A percentile compares a stretch with the other conserved stretches of the same genome.
Evolutionary conservation across 495 filamentous ascomycete genomes (phyloP).

Genomic region (Neurospora sp.): DNA sequence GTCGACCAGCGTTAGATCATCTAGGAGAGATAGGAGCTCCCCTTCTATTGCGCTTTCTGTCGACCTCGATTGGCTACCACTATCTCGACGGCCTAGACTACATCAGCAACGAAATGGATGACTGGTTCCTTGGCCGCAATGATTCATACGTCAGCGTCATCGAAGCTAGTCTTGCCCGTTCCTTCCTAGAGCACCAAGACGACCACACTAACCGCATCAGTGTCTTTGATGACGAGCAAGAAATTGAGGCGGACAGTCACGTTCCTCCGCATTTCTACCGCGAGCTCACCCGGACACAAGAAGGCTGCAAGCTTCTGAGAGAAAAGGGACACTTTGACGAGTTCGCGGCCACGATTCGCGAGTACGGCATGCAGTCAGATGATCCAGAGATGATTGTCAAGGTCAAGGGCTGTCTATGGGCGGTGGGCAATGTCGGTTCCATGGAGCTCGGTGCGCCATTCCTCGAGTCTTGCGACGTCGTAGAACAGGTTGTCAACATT

Average conservation of each 20-base stretch:
- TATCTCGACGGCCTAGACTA: constrained; percentile 96
- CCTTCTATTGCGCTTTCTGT: constrained; percentile 82
- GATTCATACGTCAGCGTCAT: constrained; percentile 91
- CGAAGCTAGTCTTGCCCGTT: constrained; percentile 86
- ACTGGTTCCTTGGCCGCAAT: constrained; percentile 95
- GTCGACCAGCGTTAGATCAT: constrained; percentile 90
- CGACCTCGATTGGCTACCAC: constrained; percentile 92
- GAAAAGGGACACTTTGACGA: constrained; percentile 94
- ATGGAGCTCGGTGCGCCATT: constrained; percentile 97
- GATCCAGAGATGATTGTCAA: constrained; percentile 84
- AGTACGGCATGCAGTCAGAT: constrained; percentile 70
- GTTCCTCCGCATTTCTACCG: constrained; percentile 96
- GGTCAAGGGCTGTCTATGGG: constrained; percentile 95
- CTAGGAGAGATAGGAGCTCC: constrained; percentile 95
- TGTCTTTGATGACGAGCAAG: constrained; percentile 43
- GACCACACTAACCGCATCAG: constrained; percentile 41
- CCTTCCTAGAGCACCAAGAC: constrained; percentile 60
- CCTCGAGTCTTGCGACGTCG: constrained; percentile 76
- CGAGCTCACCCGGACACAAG: constrained; percentile 82
- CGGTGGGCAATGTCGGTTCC: constrained; percentile 92
- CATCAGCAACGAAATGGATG: constrained; percentile 98
- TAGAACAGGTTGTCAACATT: constrained; percentile 74
- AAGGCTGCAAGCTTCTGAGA: constrained; percentile 80
- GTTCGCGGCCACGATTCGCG: constrained; percentile 78
- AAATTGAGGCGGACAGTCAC: constrained; percentile 41